phyloP scores from a whole-genome alignment of 2,329 filamentous ascomycete species.

The Diaporthe citri region DNA sequence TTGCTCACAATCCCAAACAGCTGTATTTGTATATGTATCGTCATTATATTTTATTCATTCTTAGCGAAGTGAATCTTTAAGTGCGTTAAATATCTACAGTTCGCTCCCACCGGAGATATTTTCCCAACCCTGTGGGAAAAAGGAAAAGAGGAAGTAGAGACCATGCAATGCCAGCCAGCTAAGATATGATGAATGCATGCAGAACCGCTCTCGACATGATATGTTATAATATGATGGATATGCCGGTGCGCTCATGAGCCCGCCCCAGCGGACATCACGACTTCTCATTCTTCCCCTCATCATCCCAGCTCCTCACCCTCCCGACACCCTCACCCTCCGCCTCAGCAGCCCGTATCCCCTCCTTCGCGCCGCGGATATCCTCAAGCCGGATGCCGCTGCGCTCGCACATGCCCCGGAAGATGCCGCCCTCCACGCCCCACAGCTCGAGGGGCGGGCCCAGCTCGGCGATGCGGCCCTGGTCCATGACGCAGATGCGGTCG shows the following conservation, averaged over 20 bases:
- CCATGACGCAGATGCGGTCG: constrained; percentile 97
- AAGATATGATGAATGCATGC: neutral
- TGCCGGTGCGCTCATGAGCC: neutral
- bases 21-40: neutral
- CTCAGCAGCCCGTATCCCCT: constrained; percentile 47
- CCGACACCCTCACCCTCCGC: constrained; percentile 25
- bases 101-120: neutral
- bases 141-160: neutral
- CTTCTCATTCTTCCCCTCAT: constrained; percentile 37
- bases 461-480: constrained; percentile 87
- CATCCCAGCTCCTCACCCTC: constrained; percentile 42
- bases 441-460: constrained; percentile 81
- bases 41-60: neutral
- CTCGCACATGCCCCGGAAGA: constrained; percentile 93
- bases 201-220: constrained; percentile 1
- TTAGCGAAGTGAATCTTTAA: constrained; percentile 9
- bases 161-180: constrained; percentile 14
- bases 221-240: neutral
- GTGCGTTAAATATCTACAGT: neutral
- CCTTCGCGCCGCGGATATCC: constrained; percentile 63
- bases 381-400: constrained; percentile 79
- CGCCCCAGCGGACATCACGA: neutral
- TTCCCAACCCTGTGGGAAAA: neutral
- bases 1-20: no score
- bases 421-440: constrained; percentile 76